A percentile compares a stretch with the other conserved stretches of the same genome.
Conservation (phyloP, 805 yeast genomes). For the Barnettozyma sp. region DNA sequence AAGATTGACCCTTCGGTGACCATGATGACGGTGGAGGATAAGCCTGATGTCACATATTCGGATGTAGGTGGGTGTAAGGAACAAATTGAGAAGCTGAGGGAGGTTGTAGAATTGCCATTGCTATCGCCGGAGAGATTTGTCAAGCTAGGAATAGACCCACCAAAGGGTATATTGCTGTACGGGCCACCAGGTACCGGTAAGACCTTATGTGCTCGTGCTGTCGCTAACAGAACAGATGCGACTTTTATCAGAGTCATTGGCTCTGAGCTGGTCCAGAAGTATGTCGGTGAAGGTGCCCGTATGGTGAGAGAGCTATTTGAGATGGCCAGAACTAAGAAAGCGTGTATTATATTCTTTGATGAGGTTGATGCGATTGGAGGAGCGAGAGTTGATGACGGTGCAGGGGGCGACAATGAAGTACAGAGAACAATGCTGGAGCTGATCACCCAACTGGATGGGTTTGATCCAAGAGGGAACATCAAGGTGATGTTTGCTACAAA, state of each 20-base stretch:
- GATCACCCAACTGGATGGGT: slow-evolving; percentile 96
- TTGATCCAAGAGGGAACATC: slow-evolving; percentile 97
- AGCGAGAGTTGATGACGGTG: slow-evolving; percentile 99
- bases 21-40: slow-evolving; percentile 99
- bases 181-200: slow-evolving; percentile 99
- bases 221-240: slow-evolving; percentile 98
- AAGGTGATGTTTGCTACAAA: slow-evolving; percentile 99
- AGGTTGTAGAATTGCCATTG: slow-evolving; percentile 91
- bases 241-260: slow-evolving; percentile 98
- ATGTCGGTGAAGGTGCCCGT: slow-evolving; percentile 99
- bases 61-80: slow-evolving; percentile 99
- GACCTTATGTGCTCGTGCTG: slow-evolving; percentile 97
- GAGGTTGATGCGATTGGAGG: slow-evolving; percentile 99
- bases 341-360: slow-evolving; percentile 96
- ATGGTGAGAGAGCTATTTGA: slow-evolving; percentile 98
- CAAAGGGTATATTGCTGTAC: slow-evolving; percentile 91
- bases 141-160: slow-evolving; percentile 96
- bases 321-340: slow-evolving; percentile 98
- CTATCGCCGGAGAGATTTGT: slow-evolving; percentile 96
- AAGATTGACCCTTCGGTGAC: slow-evolving; percentile 96
- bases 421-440: slow-evolving; percentile 98
- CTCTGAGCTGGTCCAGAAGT: slow-evolving; percentile 95
- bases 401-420: slow-evolving; percentile 98
- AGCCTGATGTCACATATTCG: slow-evolving; percentile 97
- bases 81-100: slow-evolving; percentile 93